These are phyloP conservation scores for Sequoia sempervirens DNA, from an alignment of 75 land plant genomes.

Conservation along the genomic window DNA sequence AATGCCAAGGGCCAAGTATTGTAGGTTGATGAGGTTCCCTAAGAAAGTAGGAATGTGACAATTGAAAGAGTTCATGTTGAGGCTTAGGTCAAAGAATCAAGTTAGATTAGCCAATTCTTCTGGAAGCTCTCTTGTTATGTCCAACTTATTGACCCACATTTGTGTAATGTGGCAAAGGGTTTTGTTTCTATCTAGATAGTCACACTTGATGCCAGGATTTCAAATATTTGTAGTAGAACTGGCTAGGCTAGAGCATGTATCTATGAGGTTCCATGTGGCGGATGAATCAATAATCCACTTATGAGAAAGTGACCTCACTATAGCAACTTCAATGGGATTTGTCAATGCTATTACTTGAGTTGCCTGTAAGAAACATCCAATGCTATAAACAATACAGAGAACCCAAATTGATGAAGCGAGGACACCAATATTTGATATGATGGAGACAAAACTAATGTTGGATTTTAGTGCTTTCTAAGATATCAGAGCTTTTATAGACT, in stretches of 20 bases:
- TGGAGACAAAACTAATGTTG: too few relatives aligned
- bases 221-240: not conserved
- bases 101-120: constrained; percentile 4
- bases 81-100: not conserved
- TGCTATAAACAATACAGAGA: too few relatives aligned
- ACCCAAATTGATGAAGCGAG: too few relatives aligned
- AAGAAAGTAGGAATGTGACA: constrained; percentile 16
- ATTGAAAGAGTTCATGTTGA: constrained; percentile 31
- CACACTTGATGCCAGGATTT: not conserved
- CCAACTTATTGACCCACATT: not conserved
- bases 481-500: too few relatives aligned
- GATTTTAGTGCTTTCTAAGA: too few relatives aligned
- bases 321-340: not conserved
- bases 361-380: too few relatives aligned
- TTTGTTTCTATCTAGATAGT: not conserved
- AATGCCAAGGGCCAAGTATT: constrained; percentile 14
- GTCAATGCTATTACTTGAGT: too few relatives aligned
- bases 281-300: not conserved
- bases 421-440: too few relatives aligned
- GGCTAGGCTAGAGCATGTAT: not conserved
- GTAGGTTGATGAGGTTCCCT: constrained; percentile 30
- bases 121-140: not conserved
- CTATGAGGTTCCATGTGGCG: not conserved
- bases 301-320: not conserved
- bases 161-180: not conserved